Evolutionary conservation across 768 basidiomycete genomes (phyloP), one percentile per base, ranked within the genome.

Genomic region (Obba rivulosa): DNA sequence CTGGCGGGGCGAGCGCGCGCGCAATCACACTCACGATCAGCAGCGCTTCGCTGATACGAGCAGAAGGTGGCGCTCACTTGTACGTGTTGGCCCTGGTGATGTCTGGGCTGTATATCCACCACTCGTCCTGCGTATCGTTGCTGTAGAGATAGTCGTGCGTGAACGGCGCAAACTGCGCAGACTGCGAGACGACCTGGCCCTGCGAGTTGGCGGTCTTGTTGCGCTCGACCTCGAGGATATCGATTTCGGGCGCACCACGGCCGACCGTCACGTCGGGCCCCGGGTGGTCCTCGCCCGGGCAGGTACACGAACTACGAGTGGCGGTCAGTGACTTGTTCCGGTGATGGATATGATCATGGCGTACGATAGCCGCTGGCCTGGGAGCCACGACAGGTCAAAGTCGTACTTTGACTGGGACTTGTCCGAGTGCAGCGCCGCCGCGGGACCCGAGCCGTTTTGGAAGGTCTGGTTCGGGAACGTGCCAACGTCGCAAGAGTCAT

Each of bases 171-270:
- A 86, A 81, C 62, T 89, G 88, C 18, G 77, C 79, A 2, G 78
- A 80, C 66, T 89, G 87, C n/a, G 85, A 88, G 8, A 81, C 81
- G 43, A 78, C 75, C 49, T 76, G 77, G 18, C 77, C 85, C 1
- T 56, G 39, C 11, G 51, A 53, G 24, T 11, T 52, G 48, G 48
- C 53, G 46, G 40, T 61, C 59, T 85, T 84, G 69, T 83, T 78
- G 58, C 73, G 74, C 61, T 87, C 82, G 0, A 83, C 85, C 65
- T 92, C 88, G 50, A 91, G 73, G 49, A 91, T 73, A 63, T 92
- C 89, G 59, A 92, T 89, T 65, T 92, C 87, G 3, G 88, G 88
- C 0, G 85, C 80, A 3, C 83, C 82, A 41, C 89, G 81, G 10
- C 89, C 88, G 17, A 44, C 54, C 41, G 28, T 66, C 40, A 60